phyloP scores from a whole-genome alignment of 2,329 filamentous ascomycete genomes.

The Pseudopithomyces maydicus region DNA sequence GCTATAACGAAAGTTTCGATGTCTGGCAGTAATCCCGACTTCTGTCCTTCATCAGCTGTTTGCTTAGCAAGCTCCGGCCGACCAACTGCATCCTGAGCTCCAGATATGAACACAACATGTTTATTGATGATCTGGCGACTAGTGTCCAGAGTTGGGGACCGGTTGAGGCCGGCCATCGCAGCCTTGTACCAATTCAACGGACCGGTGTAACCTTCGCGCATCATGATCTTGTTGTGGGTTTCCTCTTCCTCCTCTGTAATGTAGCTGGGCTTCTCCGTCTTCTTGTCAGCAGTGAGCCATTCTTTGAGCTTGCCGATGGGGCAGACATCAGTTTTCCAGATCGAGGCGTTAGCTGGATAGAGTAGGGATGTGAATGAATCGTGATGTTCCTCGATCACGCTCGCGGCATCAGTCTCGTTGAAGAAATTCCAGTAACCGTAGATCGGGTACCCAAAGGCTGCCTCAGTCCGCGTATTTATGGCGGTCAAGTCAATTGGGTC shows the following conservation, averaged over 20 bases:
- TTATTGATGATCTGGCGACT: neutral
- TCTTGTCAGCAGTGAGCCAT: conserved; percentile 5
- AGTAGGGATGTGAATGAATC: conserved; percentile 3
- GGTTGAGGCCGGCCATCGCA: neutral
- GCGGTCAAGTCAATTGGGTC: neutral
- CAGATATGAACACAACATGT: neutral
- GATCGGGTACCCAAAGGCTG: conserved; percentile 3
- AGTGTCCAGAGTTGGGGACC: neutral
- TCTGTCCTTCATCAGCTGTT: neutral
- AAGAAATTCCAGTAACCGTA: conserved; percentile 12
- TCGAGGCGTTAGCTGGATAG: neutral
- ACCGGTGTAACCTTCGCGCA: neutral
- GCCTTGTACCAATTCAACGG: conserved; percentile 6
- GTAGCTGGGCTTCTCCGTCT: neutral
- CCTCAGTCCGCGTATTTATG: neutral
- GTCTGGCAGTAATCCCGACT: neutral
- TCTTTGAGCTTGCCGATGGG: conserved; percentile 6
- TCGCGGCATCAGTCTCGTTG: conserved; percentile 9
- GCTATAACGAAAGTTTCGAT: neutral
- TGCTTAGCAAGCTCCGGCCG: neutral
- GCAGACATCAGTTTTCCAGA: conserved; percentile 9
- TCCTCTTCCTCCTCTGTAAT: conserved; percentile 5
- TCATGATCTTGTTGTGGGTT: conserved; percentile 6
- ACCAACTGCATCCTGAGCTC: neutral
- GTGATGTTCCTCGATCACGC: neutral